Percentiles rank a stretch among this genome's conserved stretches.
Evolutionary conservation across 192 early-diverging fungal genomes (phyloP).

Genomic region (Helicostylum pulchrum): DNA sequence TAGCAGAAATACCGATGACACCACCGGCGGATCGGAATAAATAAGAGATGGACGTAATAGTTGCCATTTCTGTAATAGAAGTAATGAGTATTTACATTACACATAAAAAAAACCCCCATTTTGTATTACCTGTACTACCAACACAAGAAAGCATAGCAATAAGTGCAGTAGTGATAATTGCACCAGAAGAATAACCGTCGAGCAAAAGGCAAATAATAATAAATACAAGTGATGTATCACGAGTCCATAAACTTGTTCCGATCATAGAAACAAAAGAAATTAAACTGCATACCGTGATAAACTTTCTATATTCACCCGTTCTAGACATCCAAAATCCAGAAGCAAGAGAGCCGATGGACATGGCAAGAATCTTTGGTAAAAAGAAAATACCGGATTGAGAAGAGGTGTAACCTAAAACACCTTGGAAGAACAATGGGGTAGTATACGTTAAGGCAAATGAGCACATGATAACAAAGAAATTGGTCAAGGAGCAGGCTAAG

Average conservation of each 20-base stretch:
- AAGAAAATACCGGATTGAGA: constrained; percentile 30
- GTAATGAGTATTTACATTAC: constrained; percentile 32
- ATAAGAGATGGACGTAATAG: constrained; percentile 47
- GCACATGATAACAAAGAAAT: constrained; percentile 46
- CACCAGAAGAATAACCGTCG: constrained; percentile 53
- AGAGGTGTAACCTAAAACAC: constrained; percentile 25
- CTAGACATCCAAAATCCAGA: constrained; percentile 36
- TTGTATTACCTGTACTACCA: constrained; percentile 45
- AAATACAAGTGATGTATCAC: constrained; percentile 47
- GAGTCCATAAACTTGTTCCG: constrained; percentile 52
- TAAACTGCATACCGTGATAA: constrained; percentile 46
- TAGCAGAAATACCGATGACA: constrained; percentile 55
- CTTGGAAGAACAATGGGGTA: constrained; percentile 40
- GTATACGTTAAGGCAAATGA: constrained; percentile 34
- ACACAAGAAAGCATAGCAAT: constrained; percentile 51
- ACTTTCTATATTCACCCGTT: constrained; percentile 28
- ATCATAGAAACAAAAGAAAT: constrained; percentile 53
- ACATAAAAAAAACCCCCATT: constrained; percentile 36
- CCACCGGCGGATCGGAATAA: constrained; percentile 52
- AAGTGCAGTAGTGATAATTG: constrained; percentile 47
- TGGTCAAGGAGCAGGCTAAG: constrained; percentile 35
- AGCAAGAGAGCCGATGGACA: constrained; percentile 26
- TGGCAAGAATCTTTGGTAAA: constrained; percentile 28
- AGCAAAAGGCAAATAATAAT: constrained; percentile 45
- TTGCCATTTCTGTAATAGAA: constrained; percentile 54